Evolutionary conservation across 768 basidiomycete species (phyloP), one percentile per base, ranked within the genome.

Genomic region (Nevesoporus exiguus): DNA sequence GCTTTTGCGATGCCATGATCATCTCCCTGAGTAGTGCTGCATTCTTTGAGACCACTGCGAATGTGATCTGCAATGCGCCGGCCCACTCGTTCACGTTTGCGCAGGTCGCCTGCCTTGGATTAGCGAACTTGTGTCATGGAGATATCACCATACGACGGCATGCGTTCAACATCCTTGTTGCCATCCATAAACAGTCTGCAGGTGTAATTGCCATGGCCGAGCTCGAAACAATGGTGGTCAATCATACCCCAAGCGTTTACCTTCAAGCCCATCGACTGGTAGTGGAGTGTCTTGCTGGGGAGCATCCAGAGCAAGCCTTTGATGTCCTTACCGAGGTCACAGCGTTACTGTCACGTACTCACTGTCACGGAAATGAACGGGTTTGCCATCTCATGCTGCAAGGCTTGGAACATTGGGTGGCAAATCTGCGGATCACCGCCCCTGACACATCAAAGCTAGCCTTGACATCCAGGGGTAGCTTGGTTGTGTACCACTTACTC

Each of bases 71-170:
- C 65, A 78, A 76, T 21, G 63, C 63, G 13, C 75, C 79, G 22
- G 68, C 66, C 25, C 87, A 84, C 63, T 75, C 77, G 45, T 90
- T 88, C 67, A 79, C 80, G 5, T 89, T 93, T 63, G 76, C 84
- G 24, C 92, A 96, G 64, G 74, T 83, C 14, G 78, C 82, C 22
- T 92, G 85, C 62, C 76, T 96, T 14, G 89, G 87, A 3, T 72
- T 97, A 19, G 85, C 89, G 19, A 97, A 97, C 70, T 79, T 98
- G 10, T 86, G 89, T 30, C 88, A 95, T 66, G 80, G 83, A 3
- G 76, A 80, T 22, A 58, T 77, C 8, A 72, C 76, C 19, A 82
- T 87, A 44, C 85, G 94, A 11, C 78, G 79, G n/a, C 80, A 80
- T 42, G 87, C 95, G 1, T 89, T 94, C 68, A 78, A 84, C 59